Conservation (phyloP, 1,139 yeast genomes). For the Pichia sp. region DNA sequence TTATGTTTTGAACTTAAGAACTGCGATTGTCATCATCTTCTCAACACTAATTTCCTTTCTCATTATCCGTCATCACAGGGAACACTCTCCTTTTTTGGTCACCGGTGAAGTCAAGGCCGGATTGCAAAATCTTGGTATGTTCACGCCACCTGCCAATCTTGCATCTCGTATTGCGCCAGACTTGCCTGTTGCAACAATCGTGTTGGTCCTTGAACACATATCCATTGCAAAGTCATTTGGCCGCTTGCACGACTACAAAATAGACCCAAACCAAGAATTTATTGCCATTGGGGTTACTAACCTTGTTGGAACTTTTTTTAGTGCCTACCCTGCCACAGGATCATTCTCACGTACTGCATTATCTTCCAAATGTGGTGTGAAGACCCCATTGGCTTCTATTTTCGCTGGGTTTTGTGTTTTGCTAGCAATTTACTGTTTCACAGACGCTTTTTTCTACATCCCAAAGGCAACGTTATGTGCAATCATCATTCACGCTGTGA, state of each 20-base stretch:
- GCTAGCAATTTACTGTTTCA: conserved; percentile 78
- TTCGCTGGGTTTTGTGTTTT: conserved; percentile 87
- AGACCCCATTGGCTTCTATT: conserved; percentile 90
- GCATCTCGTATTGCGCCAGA: conserved; percentile 63
- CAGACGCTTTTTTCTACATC: conserved; percentile 79
- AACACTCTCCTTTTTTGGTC: conserved; percentile 50
- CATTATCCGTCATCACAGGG: conserved; percentile 18
- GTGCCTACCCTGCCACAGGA: conserved; percentile 95
- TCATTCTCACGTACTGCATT: conserved; percentile 93
- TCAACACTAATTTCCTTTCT: conserved; percentile 63
- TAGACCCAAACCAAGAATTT: conserved; percentile 89
- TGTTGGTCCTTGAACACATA: conserved; percentile 83
- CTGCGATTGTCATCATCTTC: conserved; percentile 74
- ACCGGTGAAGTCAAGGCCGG: conserved; percentile 83
- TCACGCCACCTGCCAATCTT: conserved; percentile 61
- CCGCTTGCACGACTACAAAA: conserved; percentile 83
- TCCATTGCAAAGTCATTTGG: conserved; percentile 94
- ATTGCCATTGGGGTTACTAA: conserved; percentile 93
- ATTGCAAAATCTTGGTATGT: conserved; percentile 68
- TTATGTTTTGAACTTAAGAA: conserved; percentile 70
- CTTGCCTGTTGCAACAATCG: conserved; percentile 79
- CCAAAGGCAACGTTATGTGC: conserved; percentile 87
- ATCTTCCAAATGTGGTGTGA: conserved; percentile 91
- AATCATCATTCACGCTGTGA: conserved; percentile 91
- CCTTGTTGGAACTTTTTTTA: conserved; percentile 84